Percentiles rank a stretch among this genome's conserved stretches.
Conservation (phyloP, 129 eudicot genomes). For the Flaveria linearis region DNA sequence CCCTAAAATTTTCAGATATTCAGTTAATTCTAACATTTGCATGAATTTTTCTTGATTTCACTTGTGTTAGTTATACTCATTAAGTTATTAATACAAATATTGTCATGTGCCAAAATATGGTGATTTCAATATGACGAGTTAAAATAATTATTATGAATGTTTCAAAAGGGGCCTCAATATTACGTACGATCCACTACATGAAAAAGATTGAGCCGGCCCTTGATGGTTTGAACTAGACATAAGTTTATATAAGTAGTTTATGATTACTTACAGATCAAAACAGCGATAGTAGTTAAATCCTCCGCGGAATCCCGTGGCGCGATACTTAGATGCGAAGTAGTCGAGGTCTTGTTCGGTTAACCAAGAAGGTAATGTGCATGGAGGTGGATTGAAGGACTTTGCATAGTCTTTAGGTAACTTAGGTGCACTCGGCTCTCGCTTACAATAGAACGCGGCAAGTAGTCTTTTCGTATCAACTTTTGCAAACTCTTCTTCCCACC, state of each 20-base stretch:
- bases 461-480: constrained; percentile 50
- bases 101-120: too few species aligned
- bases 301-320: constrained; percentile 62
- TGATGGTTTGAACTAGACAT: too few species aligned
- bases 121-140: too few species aligned
- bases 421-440: constrained; percentile 51
- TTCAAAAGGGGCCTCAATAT: too few species aligned
- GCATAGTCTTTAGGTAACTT: constrained; percentile 48
- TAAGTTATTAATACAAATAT: too few species aligned
- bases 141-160: too few species aligned
- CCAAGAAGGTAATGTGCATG: constrained; percentile 59
- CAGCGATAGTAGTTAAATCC: constrained; percentile 67
- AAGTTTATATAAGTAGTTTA: neutral
- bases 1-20: too few species aligned
- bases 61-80: too few species aligned
- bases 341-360: constrained; percentile 62
- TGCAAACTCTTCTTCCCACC: constrained; percentile 69
- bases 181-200: too few species aligned
- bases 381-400: constrained; percentile 29
- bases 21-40: too few species aligned
- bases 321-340: constrained; percentile 61
- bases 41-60: too few species aligned
- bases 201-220: too few species aligned
- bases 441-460: constrained; percentile 43
- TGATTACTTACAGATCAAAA: constrained; percentile 57